Percentiles rank a stretch among this genome's conserved stretches.
phyloP scores from a whole-genome alignment of 139 green algal species.

The Gonium pectorale region DNA sequence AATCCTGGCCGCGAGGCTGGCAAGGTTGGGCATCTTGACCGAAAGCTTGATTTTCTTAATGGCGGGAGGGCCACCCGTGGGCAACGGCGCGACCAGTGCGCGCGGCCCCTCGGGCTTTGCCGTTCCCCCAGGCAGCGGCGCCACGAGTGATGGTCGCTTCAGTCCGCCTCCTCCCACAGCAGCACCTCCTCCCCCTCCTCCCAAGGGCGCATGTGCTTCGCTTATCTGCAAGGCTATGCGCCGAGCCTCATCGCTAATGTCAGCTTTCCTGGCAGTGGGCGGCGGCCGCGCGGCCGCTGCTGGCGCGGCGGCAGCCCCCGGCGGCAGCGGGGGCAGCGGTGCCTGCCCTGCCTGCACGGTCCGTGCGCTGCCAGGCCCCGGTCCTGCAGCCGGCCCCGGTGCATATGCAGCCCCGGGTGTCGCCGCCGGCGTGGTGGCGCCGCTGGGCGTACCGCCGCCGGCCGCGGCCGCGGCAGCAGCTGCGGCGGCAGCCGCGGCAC shows the following conservation, averaged over 20 bases:
- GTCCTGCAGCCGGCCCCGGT: neutral
- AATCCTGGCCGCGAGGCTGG: slow-evolving; percentile 20
- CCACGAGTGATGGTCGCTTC: neutral
- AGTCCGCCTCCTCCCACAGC: neutral
- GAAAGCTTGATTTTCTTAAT: slow-evolving; percentile 38
- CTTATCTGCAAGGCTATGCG: slow-evolving; percentile 9
- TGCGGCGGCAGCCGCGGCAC: slow-evolving; percentile 8
- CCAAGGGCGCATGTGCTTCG: neutral
- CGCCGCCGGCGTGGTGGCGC: neutral
- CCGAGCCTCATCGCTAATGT: neutral
- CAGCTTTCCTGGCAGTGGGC: no score
- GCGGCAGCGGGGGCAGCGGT: neutral
- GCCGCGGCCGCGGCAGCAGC: slow-evolving; percentile 10
- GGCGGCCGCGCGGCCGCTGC: no score
- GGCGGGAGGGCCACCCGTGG: neutral
- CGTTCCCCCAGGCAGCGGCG: neutral
- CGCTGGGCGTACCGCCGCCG: neutral
- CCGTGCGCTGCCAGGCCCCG: neutral
- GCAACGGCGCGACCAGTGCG: neutral
- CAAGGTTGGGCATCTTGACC: slow-evolving; percentile 34
- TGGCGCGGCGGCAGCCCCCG: neutral
- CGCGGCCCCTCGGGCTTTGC: neutral
- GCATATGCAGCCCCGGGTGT: neutral
- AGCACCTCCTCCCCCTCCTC: neutral
- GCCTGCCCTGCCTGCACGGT: neutral